phyloP scores from a whole-genome alignment of 257 asterid genomes.

The Lantana camara region DNA sequence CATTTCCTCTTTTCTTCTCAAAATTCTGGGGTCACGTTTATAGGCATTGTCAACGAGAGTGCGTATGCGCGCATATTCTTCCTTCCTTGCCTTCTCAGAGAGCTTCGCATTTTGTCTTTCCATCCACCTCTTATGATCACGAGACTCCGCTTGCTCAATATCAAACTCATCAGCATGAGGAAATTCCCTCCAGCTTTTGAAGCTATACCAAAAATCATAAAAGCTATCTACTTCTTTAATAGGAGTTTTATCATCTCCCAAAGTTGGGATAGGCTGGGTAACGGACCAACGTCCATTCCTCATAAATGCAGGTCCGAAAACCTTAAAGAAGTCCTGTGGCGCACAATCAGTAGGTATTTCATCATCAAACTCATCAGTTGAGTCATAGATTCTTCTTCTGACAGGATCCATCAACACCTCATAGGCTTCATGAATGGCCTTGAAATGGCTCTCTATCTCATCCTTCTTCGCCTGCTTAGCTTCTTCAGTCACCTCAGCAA shows the following conservation, averaged over 20 bases:
- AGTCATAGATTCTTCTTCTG: conserved; percentile 90
- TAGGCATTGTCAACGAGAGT: conserved; percentile 91
- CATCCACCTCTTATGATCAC: conserved; percentile 98
- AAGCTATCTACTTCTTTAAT: conserved; percentile 74
- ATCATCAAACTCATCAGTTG: conserved; percentile 98
- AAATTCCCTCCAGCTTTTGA: conserved; percentile 97
- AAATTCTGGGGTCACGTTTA: conserved; percentile 82
- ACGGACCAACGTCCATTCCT: conserved; percentile 99
- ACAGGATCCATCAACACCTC: conserved; percentile 88
- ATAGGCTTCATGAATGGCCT: conserved; percentile 92
- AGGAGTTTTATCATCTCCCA: conserved; percentile 77
- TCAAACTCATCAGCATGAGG: conserved; percentile 98
- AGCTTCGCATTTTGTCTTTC: conserved; percentile 95
- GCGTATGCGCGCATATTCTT: conserved; percentile 76
- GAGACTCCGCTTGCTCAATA: conserved; percentile 90
- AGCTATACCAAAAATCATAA: conserved; percentile 87
- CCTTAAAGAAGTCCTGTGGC: conserved; percentile 91
- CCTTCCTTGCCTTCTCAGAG: conserved; percentile 93
- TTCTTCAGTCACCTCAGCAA: conserved; percentile 82
- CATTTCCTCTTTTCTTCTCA: conserved; percentile 76
- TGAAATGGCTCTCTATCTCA: conserved; percentile 87
- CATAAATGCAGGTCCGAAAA: conserved; percentile 92
- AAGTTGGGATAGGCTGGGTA: conserved; percentile 59
- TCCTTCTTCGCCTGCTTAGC: conserved; percentile 89
- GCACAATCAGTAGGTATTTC: conserved; percentile 84